phyloP scores from a whole-genome alignment of 106 monocot species.

The Acorus gramineus region DNA sequence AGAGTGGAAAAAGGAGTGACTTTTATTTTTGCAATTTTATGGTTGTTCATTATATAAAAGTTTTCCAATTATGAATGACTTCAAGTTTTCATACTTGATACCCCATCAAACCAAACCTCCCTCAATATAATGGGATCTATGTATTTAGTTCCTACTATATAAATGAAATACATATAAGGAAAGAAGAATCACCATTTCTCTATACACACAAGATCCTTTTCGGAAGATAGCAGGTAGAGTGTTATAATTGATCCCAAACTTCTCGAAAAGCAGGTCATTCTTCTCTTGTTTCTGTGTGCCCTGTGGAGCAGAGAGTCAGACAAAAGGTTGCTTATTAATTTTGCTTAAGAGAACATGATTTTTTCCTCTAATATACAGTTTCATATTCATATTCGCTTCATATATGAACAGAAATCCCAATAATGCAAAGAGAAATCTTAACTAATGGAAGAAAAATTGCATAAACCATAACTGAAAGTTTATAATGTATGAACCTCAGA shows the following conservation, averaged over 20 bases:
- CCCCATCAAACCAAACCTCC: neutral
- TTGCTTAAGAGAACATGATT: no score
- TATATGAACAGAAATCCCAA: no score
- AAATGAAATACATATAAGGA: neutral
- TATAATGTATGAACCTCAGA: no score
- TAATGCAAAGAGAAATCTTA: no score
- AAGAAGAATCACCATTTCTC: slow-evolving; percentile 32
- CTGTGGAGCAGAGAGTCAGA: slow-evolving; percentile 12
- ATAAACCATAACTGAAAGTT: no score
- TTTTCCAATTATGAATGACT: neutral
- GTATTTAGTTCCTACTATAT: neutral
- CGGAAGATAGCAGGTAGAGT: slow-evolving; percentile 56
- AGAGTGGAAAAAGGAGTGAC: neutral
- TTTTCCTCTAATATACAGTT: no score
- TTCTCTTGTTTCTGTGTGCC: slow-evolving; percentile 56
- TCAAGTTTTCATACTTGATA: neutral
- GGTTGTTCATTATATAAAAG: neutral
- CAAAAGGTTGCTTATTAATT: no score
- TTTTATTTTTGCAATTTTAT: neutral
- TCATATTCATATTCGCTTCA: no score
- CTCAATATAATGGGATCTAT: no score
- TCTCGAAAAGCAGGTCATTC: slow-evolving; percentile 62
- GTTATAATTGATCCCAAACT: slow-evolving; percentile 64
- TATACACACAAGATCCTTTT: slow-evolving; percentile 72
- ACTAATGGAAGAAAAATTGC: no score